Conservation (phyloP, 257 asterid species). For the Voacanga thouarsii region DNA sequence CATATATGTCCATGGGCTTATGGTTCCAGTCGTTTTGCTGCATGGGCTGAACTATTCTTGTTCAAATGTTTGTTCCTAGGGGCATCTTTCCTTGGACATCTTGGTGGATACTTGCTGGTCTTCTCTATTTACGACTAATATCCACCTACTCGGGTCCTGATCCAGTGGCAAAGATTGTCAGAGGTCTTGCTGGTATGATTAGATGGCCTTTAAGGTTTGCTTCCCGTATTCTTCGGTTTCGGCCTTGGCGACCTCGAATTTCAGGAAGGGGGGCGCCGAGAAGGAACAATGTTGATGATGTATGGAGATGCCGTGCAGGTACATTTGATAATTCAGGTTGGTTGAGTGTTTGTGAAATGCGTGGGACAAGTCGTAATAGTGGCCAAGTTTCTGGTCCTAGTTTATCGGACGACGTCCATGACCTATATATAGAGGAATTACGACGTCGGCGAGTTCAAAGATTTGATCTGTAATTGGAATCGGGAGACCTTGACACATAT, state of each 20-base stretch:
- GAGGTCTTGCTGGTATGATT: conserved; percentile 36
- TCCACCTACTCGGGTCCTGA: conserved; percentile 39
- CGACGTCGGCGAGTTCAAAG: conserved; percentile 63
- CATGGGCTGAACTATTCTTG: conserved; percentile 86
- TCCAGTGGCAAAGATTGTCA: conserved; percentile 38
- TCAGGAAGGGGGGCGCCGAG: conserved; percentile 53
- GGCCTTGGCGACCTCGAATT: conserved; percentile 24
- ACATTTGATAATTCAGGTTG: conserved; percentile 58
- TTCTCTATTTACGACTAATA: conserved; percentile 47
- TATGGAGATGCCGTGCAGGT: conserved; percentile 79
- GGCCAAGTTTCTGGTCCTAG: conserved; percentile 19
- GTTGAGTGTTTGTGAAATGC: conserved; percentile 61
- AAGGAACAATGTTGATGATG: conserved; percentile 17
- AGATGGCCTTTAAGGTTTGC: conserved; percentile 59
- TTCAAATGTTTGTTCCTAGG: conserved; percentile 90
- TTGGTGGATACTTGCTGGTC: conserved; percentile 91
- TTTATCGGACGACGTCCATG: conserved; percentile 16
- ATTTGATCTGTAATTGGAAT: conserved; percentile 34
- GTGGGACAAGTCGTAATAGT: conserved; percentile 44
- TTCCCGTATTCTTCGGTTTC: conserved; percentile 23
- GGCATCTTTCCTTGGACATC: conserved; percentile 89
- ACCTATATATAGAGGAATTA: conserved; percentile 55
- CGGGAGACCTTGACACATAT: neutral
- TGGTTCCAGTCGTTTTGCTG: conserved; percentile 83
- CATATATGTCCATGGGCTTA: conserved; percentile 60